These are phyloP conservation scores for Colletotrichum orchidophilum DNA, from an alignment of 2,329 filamentous ascomycete species.

Conservation along the genomic window DNA sequence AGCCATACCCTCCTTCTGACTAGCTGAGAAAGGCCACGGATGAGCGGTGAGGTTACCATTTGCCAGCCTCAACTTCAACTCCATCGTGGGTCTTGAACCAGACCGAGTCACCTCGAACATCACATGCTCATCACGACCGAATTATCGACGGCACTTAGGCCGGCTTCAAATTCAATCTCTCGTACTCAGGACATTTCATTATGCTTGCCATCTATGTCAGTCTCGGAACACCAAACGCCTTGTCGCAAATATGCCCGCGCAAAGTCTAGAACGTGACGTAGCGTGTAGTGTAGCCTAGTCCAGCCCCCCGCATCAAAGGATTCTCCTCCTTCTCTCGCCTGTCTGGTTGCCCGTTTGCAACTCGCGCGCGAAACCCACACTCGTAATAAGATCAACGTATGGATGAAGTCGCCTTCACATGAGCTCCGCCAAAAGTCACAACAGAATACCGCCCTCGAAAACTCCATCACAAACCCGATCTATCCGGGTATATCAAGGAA, in stretches of 20 bases:
- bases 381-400: neutral
- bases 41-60: too few species aligned
- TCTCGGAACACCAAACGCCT: conserved; percentile 32
- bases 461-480: conserved; percentile 25
- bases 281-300: conserved; percentile 13
- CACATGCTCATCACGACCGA: neutral
- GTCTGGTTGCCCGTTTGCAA: neutral
- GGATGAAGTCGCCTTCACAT: neutral
- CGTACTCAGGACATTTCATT: conserved; percentile 27
- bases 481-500: conserved; percentile 29
- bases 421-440: neutral
- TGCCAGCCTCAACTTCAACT: too few species aligned
- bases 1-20: too few species aligned
- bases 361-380: neutral
- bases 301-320: neutral
- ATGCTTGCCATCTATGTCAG: conserved; percentile 33
- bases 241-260: conserved; percentile 24
- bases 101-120: neutral
- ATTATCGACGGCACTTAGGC: neutral
- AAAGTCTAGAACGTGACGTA: conserved; percentile 28
- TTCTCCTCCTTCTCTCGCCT: neutral
- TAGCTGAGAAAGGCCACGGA: too few species aligned
- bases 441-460: neutral
- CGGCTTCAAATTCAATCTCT: neutral
- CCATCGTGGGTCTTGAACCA: too few species aligned